Conservation (phyloP, 2,329 filamentous ascomycete species). For the Fusarium sp. region DNA sequence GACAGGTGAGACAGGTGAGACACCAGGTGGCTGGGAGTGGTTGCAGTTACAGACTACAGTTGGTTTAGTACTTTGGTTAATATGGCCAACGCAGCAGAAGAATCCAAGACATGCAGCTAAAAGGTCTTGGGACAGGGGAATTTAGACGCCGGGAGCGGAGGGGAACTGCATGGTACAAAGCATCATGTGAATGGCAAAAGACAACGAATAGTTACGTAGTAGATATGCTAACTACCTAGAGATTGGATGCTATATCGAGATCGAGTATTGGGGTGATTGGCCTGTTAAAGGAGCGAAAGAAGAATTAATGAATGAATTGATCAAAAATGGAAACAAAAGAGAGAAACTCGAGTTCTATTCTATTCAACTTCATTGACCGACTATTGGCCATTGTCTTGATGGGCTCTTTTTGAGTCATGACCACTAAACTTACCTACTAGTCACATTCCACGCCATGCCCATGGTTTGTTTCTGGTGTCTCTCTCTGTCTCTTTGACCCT, state of each 20-base stretch:
- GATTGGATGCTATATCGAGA: too few relatives aligned
- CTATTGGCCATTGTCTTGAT: not conserved
- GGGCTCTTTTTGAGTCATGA: constrained; percentile 46
- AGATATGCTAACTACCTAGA: too few relatives aligned
- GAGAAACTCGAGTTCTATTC: constrained; percentile 17
- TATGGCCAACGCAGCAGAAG: constrained; percentile 41
- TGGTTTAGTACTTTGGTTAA: not conserved
- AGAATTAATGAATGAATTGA: constrained; percentile 3
- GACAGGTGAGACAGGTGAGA: constrained; percentile 35
- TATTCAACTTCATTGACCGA: constrained; percentile 36
- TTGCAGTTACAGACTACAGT: constrained; percentile 10
- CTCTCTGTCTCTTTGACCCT: constrained; percentile 35
- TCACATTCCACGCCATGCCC: constrained; percentile 48
- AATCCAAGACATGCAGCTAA: constrained; percentile 42
- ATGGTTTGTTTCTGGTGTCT: not conserved
- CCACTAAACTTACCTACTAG: constrained; percentile 14
- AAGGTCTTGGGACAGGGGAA: constrained; percentile 4
- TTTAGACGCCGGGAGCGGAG: constrained; percentile 45
- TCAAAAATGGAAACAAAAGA: constrained; percentile 10
- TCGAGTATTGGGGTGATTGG: too few relatives aligned
- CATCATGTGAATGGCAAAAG: constrained; percentile 43
- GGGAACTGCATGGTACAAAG: constrained; percentile 36
- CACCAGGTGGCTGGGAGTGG: constrained; percentile 43
- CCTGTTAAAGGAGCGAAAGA: too few relatives aligned
- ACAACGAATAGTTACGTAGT: not conserved